Evolutionary conservation across 129 eudicot species (phyloP).

Genomic region (Flaveria sonorensis): DNA sequence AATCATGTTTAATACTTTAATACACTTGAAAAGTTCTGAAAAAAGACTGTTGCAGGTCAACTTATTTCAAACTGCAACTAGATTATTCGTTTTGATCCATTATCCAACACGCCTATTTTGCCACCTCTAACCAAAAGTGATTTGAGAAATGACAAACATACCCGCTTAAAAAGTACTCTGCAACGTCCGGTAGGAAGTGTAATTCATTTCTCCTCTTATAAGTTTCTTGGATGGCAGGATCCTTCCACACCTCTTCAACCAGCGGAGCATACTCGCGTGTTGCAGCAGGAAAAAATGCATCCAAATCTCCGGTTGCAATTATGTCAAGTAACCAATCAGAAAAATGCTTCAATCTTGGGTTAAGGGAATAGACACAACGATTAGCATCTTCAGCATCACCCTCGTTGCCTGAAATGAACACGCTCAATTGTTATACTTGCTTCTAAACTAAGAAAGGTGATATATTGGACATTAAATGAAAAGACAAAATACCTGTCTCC

Average conservation of each 20-base stretch:
- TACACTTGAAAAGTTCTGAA: neutral
- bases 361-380: constrained; percentile 64
- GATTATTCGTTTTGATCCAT: neutral
- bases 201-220: constrained; percentile 80
- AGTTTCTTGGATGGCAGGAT: constrained; percentile 94
- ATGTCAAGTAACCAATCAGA: constrained; percentile 98
- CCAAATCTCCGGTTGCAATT: constrained; percentile 94
- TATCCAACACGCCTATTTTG: neutral
- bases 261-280: constrained; percentile 98
- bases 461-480: neutral
- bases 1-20: neutral
- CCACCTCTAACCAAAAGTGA: constrained; percentile 2
- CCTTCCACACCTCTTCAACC: constrained; percentile 97
- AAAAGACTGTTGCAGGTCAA: neutral
- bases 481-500: constrained; percentile 46
- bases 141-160: constrained; percentile 32
- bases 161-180: constrained; percentile 96
- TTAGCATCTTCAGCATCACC: constrained; percentile 46
- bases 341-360: constrained; percentile 84
- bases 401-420: constrained; percentile 47
- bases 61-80: neutral
- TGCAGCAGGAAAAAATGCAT: constrained; percentile 96
- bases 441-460: neutral
- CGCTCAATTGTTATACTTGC: neutral
- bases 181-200: constrained; percentile 90